phyloP scores from a whole-genome alignment of 169 alveolate genomes.

The Cryptosporidium muris region DNA sequence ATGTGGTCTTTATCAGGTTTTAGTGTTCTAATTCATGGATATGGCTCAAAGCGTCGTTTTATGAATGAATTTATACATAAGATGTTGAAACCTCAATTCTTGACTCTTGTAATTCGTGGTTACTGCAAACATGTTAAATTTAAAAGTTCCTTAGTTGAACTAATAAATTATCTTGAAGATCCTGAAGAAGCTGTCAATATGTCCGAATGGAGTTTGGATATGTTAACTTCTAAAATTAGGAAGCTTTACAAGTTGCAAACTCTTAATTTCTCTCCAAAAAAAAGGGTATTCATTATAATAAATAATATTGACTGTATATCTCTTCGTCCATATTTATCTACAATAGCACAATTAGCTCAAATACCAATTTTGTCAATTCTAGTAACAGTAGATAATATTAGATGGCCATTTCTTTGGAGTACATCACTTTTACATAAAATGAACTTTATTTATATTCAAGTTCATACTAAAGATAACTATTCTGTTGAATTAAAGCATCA shows the following conservation, averaged over 20 bases:
- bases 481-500: constrained; percentile 25
- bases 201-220: constrained; percentile 18
- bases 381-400: constrained; percentile 43
- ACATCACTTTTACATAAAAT: constrained; percentile 31
- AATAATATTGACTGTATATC: constrained; percentile 53
- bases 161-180: constrained; percentile 3
- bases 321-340: constrained; percentile 52
- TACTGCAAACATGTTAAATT: constrained; percentile 43
- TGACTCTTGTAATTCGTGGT: constrained; percentile 37
- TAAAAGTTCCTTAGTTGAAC: constrained; percentile 30
- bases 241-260: constrained; percentile 1
- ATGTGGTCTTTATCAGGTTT: constrained; percentile 60
- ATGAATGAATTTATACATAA: constrained; percentile 30
- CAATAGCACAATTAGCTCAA: constrained; percentile 40
- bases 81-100: constrained; percentile 4
- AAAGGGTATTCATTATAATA: constrained; percentile 20
- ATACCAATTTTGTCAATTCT: constrained; percentile 23
- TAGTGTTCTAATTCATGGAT: constrained; percentile 51
- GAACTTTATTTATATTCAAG: constrained; percentile 33
- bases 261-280: too few species aligned
- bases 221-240: constrained; percentile 22
- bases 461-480: constrained; percentile 44
- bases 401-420: constrained; percentile 70
- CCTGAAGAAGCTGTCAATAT: not conserved
- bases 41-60: constrained; percentile 33